phyloP scores from a whole-genome alignment of 495 filamentous ascomycete species.

The Lasiosphaeris hirsuta region DNA sequence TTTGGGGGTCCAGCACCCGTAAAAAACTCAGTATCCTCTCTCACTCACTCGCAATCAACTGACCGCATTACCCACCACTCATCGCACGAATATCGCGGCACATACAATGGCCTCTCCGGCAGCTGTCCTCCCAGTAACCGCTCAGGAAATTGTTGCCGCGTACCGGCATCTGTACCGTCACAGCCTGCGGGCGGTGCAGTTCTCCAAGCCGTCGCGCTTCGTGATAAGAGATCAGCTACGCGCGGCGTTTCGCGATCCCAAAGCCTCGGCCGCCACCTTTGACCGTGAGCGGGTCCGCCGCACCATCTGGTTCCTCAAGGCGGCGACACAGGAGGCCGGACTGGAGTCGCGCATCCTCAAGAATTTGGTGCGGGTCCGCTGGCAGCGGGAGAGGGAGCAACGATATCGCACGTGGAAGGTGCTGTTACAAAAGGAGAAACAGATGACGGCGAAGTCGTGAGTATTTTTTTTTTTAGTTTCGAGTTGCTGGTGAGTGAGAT shows the following conservation, averaged over 20 bases:
- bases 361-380: conserved; percentile 63
- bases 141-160: conserved; percentile 57
- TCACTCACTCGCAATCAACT: not conserved
- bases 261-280: conserved; percentile 44
- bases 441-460: conserved; percentile 12
- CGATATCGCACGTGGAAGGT: conserved; percentile 2
- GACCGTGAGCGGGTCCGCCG: conserved; percentile 60
- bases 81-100: not conserved
- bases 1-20: not conserved
- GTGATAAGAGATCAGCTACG: conserved; percentile 63
- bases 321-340: conserved; percentile 61
- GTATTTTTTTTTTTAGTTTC: conserved; percentile 4
- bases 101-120: conserved; percentile 2
- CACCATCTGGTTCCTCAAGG: conserved; percentile 73
- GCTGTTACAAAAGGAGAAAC: not conserved
- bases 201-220: conserved; percentile 71
- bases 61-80: not conserved
- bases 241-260: conserved; percentile 62
- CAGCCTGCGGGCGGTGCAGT: conserved; percentile 73
- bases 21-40: not conserved
- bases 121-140: not conserved
- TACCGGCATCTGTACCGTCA: conserved; percentile 78
- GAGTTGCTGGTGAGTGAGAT: not conserved
- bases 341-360: conserved; percentile 79
- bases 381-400: conserved; percentile 17